Evolutionary conservation across 2,329 filamentous ascomycete species (phyloP), one percentile per base, ranked within the genome.

Genomic region (Piedraia hortae): DNA sequence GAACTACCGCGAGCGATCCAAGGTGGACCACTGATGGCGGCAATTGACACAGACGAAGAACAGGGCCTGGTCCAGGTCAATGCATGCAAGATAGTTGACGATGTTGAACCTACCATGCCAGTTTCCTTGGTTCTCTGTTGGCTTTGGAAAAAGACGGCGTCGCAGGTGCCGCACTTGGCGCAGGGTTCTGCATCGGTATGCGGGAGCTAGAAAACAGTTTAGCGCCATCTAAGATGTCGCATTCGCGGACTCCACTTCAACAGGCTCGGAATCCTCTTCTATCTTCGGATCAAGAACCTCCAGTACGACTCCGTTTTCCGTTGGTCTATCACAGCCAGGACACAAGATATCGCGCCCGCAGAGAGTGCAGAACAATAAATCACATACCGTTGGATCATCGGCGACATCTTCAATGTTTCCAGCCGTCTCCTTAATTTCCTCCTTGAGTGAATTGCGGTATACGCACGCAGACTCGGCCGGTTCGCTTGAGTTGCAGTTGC

Each of bases 101-200:
- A 5, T 19, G 5, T n/a, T 17, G 19, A 18, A 17, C 72, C 57
- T 50, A 93, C 85, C 85, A 97, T 97, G 53, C 85, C 85, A 19
- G 85, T 97, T 48, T 93, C 80, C 21, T 77, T 75, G 35, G 72
- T 90, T 48, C 85, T 72, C 54, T 93, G 80, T 45, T 97, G 85
- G 29, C 80, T 91, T 53, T 97, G 85, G 56, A 97, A 97, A 53
- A 90, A 97, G 28, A 97, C 88, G 20, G 80, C 78, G 50, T 93
- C 80, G 35, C 66, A 64, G 46, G 85, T 72, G 33, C 62, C 59
- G 56, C 88, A 97, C 35, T 56, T 60, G 23, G 78, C 77, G 51
- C 85, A 97, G 28, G 60, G 59, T 50, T 73, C 77, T 44, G 77
- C 74, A 37, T 77, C 69, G 16, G 31, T 27, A 39, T 80, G 70